Evolutionary conservation across 148 eudicot species (phyloP).

Genomic region (Euryodendron excelsum): DNA sequence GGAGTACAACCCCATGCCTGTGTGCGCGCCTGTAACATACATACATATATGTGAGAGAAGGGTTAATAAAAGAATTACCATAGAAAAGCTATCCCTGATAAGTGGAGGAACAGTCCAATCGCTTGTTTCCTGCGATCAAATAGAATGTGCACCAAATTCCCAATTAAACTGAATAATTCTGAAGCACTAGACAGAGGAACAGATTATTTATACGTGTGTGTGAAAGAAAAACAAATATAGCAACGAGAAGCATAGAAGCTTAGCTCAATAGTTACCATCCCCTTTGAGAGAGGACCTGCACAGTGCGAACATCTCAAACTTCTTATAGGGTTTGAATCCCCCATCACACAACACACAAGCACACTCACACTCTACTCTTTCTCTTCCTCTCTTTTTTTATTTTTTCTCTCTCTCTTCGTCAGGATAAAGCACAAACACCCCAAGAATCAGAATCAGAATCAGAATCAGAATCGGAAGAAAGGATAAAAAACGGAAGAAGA

Average conservation of each 20-base stretch:
- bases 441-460: too few species aligned
- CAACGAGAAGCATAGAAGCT: background rate
- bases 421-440: too few species aligned
- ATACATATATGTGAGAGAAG: too few species aligned
- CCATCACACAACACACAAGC: slow-evolving; percentile 19
- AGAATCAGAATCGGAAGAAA: too few species aligned
- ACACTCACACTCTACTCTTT: background rate
- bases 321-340: slow-evolving; percentile 26
- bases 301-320: slow-evolving; percentile 60
- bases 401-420: too few species aligned
- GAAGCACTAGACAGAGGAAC: too few species aligned
- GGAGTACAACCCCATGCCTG: background rate
- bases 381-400: background rate
- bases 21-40: background rate
- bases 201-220: too few species aligned
- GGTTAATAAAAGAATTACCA: slow-evolving; percentile 23
- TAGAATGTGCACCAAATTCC: background rate
- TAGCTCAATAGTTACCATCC: slow-evolving; percentile 42
- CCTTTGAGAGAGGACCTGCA: slow-evolving; percentile 85
- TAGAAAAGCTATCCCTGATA: too few species aligned
- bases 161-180: too few species aligned
- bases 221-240: too few species aligned
- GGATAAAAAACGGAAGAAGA: too few species aligned
- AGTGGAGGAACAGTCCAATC: slow-evolving; percentile 61
- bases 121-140: slow-evolving; percentile 58